Base-by-base conservation (phyloP, 768 basidiomycete species). In the Russula sp. region DNA sequence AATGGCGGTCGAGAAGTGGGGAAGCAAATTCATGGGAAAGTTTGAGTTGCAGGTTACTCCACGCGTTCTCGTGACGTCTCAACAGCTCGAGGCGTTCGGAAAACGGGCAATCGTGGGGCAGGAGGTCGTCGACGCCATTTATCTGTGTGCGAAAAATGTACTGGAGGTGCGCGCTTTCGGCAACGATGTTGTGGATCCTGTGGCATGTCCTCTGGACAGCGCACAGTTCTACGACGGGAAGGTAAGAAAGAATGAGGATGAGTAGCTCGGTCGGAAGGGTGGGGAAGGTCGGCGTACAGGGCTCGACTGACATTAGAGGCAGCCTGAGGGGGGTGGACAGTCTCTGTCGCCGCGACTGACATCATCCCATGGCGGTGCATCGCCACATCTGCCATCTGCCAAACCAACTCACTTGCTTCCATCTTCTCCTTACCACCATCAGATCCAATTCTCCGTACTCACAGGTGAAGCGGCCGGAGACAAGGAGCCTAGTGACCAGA, bases 81-180 rank as follows among this genome's bases (percentile, higher is more conserved):
- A 64, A 14, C 3, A 60, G 58, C 9, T 64, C 38, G 38, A 64
- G 53, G 10, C 63, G 63, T 32, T 64, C 63, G n/a, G 59, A 60
- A 22, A 60, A 44, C 22, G 63, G 48, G 28, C 13, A 30, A 7
- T 55, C 32, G 28, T 38, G 52, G 26, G 58, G 63, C 0, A 64
- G 22, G 53, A 60, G 36, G 59, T 56, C 63, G 18, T 52, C 58
- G 22, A 64, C 63, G 36, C 63, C 59, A 3, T 59, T 55, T 28
- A 64, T 49, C 5, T 64, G 58, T 14, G 38, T 3, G 22, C 22
- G 63, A 1, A 64, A 13, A 5, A 60, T 30, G 30, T 64, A 64
- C 46, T 64, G 63, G 22, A 64, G 63, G 34, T 60, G 49, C 8
- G 48, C 20, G 53, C 52, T 60, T 7, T 40, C 46, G 30, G 53